phyloP scores from a whole-genome alignment of 2,329 filamentous ascomycete genomes.

The Zalaria obscura region DNA sequence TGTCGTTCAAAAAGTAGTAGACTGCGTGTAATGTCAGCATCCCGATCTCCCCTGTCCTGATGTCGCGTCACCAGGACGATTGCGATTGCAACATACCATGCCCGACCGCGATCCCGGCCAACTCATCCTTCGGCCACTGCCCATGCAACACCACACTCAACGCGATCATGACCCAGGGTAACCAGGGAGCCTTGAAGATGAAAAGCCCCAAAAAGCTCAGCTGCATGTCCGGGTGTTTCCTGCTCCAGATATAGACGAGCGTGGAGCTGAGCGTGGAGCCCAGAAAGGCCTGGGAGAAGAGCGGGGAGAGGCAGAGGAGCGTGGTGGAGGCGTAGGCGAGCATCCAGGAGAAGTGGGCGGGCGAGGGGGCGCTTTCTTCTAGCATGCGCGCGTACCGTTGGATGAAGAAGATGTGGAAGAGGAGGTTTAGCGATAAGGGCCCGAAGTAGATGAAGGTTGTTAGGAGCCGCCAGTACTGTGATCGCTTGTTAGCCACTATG shows the following conservation, averaged over 20 bases:
- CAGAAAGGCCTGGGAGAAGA: conserved; percentile 84
- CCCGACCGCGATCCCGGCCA: conserved; percentile 86
- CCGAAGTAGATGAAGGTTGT: conserved; percentile 98
- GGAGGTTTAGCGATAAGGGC: conserved; percentile 78
- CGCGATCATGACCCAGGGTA: conserved; percentile 89
- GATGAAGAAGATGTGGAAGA: conserved; percentile 97
- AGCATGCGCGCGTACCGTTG: conserved; percentile 90
- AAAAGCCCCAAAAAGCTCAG: conserved; percentile 70
- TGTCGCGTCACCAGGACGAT: neutral
- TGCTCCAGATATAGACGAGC: conserved; percentile 94
- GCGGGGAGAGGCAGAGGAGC: conserved; percentile 67
- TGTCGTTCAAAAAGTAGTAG: conserved; percentile 97
- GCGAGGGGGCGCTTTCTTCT: conserved; percentile 86
- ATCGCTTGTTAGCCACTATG: neutral
- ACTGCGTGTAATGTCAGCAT: conserved; percentile 29
- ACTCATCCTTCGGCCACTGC: conserved; percentile 83
- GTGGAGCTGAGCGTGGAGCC: conserved; percentile 88
- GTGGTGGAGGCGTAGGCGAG: conserved; percentile 71
- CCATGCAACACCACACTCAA: conserved; percentile 89
- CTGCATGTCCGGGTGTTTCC: conserved; percentile 81
- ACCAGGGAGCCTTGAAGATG: conserved; percentile 83
- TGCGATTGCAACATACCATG: conserved; percentile 39
- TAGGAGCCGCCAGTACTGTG: conserved; percentile 86
- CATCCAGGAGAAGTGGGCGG: conserved; percentile 91
- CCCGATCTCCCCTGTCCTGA: neutral